Conservation (phyloP, 2,329 filamentous ascomycete species). For the Periglandula ipomoeae region DNA sequence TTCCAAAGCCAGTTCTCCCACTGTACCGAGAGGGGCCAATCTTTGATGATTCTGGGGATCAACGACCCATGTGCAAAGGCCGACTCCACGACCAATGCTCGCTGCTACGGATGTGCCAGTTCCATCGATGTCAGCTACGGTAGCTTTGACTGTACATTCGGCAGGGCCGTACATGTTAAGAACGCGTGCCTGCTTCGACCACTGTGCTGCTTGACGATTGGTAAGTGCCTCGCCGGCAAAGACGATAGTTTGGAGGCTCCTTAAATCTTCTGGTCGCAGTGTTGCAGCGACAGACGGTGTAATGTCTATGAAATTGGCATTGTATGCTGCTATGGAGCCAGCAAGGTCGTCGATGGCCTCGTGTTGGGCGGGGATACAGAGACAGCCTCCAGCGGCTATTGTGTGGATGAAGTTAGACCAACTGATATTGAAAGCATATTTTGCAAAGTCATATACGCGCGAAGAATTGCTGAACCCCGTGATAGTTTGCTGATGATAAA, state of each 20-base stretch:
- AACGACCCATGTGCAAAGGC: constrained; percentile 16
- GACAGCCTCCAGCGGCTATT: constrained; percentile 35
- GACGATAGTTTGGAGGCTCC: not conserved
- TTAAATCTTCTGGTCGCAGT: not conserved
- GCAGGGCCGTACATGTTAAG: constrained; percentile 11
- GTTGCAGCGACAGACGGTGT: constrained; percentile 6
- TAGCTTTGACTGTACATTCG: constrained; percentile 8
- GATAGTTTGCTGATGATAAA: constrained; percentile 8
- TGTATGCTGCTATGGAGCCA: not conserved
- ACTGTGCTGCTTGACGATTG: not conserved
- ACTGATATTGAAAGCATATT: constrained; percentile 42
- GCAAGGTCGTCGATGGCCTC: not conserved
- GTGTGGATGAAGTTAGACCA: constrained; percentile 42
- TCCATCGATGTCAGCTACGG: not conserved
- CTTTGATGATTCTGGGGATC: constrained; percentile 12
- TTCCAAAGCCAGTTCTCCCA: constrained; percentile 20
- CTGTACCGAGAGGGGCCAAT: constrained; percentile 13
- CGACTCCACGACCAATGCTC: constrained; percentile 7
- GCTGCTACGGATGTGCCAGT: not conserved
- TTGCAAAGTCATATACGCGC: constrained; percentile 32
- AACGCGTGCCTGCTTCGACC: constrained; percentile 13
- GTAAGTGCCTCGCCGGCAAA: constrained; percentile 6
- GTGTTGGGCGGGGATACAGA: constrained; percentile 35
- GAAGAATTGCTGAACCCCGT: constrained; percentile 7
- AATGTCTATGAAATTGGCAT: constrained; percentile 4